Evolutionary conservation across 73 alveolate genomes (phyloP).

Genomic region (Paramecium primaurelia): DNA sequence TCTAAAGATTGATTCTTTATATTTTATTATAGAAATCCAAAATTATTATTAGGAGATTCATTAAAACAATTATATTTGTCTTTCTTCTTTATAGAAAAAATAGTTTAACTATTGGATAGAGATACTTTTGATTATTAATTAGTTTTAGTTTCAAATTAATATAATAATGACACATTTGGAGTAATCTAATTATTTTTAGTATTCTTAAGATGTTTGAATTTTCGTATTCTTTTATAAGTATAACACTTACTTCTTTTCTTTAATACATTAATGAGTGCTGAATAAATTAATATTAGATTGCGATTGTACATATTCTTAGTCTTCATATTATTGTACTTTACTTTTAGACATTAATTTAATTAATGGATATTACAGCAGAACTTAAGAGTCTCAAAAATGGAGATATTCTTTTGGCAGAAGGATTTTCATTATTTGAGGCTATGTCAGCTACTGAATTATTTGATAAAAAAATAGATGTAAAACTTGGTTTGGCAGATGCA

Average conservation of each 20-base stretch:
- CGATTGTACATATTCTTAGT: neutral
- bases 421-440: constrained; percentile 8
- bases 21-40: neutral
- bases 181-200: neutral
- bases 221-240: neutral
- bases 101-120: neutral
- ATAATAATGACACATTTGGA: neutral
- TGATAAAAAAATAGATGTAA: constrained; percentile 27
- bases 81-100: neutral
- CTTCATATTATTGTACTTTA: neutral
- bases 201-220: neutral
- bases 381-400: neutral
- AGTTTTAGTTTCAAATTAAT: neutral
- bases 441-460: constrained; percentile 37
- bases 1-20: neutral
- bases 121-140: neutral
- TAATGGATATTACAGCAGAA: constrained; percentile 36
- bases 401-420: constrained; percentile 22
- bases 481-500: constrained; percentile 35
- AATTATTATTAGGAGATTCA: neutral
- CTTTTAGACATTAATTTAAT: constrained; percentile 27
- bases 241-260: neutral
- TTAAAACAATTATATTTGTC: neutral
- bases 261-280: neutral
- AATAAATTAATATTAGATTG: neutral